Conservation (phyloP, 352 stramenopile genomes). For the Blastocystis sp. region DNA sequence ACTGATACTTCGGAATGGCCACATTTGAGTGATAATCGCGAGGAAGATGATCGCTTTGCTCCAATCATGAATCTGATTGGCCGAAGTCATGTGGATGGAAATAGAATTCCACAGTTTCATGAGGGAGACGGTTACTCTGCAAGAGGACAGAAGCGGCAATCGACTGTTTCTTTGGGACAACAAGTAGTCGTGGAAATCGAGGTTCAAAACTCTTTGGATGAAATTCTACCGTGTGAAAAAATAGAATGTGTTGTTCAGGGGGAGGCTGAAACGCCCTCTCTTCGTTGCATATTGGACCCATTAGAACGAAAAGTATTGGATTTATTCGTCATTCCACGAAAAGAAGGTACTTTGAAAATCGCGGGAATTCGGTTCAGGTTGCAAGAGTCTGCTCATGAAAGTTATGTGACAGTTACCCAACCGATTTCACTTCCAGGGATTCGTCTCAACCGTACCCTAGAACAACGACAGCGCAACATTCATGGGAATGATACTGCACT, state of each 20-base stretch:
- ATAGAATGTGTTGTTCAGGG: neutral
- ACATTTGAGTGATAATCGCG: neutral
- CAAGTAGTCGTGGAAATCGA: neutral
- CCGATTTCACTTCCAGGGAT: neutral
- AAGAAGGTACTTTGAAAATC: neutral
- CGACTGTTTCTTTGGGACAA: neutral
- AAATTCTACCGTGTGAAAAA: neutral
- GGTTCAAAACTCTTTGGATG: constrained; percentile 15
- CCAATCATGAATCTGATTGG: neutral
- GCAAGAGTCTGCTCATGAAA: neutral
- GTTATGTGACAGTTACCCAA: neutral
- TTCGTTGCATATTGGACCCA: neutral
- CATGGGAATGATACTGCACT: neutral
- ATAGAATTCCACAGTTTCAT: neutral
- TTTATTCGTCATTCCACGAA: neutral
- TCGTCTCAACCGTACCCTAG: neutral
- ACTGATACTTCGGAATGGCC: neutral
- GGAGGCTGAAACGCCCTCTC: neutral
- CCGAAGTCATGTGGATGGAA: neutral
- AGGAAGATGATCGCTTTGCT: neutral
- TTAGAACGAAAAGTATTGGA: neutral
- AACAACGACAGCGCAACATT: neutral
- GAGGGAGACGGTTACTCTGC: neutral
- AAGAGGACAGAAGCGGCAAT: neutral
- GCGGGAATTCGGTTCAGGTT: neutral